These are phyloP conservation scores for Entamoeba histolytica DNA, from an alignment of 208 protist genomes.

Conservation along the genomic window DNA sequence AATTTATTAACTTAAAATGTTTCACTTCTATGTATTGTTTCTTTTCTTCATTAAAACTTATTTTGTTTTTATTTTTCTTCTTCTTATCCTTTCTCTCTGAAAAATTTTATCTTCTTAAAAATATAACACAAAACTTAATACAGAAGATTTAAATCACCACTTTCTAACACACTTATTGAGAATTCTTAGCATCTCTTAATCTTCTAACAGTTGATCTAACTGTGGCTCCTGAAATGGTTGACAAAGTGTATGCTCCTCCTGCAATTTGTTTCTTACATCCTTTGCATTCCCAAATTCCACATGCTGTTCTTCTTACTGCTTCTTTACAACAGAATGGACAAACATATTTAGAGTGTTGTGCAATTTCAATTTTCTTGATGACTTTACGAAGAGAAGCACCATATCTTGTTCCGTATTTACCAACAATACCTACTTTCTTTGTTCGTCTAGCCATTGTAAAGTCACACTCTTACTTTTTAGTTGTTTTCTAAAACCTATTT, in stretches of 20 bases:
- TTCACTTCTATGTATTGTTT: too few relatives aligned
- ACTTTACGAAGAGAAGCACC: slow-evolving; percentile 90
- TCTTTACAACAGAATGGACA: slow-evolving; percentile 92
- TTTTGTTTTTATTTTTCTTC: too few relatives aligned
- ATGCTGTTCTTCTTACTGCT: slow-evolving; percentile 69
- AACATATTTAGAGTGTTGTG: slow-evolving; percentile 84
- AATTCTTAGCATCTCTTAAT: slow-evolving; percentile 55
- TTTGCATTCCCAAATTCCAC: slow-evolving; percentile 93
- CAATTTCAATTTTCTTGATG: slow-evolving; percentile 91
- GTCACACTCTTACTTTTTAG: neutral
- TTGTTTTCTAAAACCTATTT: too few relatives aligned
- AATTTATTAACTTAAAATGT: too few relatives aligned
- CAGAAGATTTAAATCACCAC: too few relatives aligned
- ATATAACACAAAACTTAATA: too few relatives aligned
- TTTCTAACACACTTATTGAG: too few relatives aligned
- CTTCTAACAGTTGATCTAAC: slow-evolving; percentile 83
- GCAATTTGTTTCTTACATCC: slow-evolving; percentile 76
- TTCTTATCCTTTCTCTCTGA: too few relatives aligned
- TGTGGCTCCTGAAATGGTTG: slow-evolving; percentile 56
- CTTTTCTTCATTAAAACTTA: too few relatives aligned
- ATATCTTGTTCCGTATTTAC: slow-evolving; percentile 94
- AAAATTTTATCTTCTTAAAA: too few relatives aligned
- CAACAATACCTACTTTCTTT: slow-evolving; percentile 93
- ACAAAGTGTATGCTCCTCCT: slow-evolving; percentile 67
- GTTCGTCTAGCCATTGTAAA: slow-evolving; percentile 61